Evolutionary conservation across 1,284 basidiomycete species (phyloP).

Genomic region (Cystobasidium slooffiae): DNA sequence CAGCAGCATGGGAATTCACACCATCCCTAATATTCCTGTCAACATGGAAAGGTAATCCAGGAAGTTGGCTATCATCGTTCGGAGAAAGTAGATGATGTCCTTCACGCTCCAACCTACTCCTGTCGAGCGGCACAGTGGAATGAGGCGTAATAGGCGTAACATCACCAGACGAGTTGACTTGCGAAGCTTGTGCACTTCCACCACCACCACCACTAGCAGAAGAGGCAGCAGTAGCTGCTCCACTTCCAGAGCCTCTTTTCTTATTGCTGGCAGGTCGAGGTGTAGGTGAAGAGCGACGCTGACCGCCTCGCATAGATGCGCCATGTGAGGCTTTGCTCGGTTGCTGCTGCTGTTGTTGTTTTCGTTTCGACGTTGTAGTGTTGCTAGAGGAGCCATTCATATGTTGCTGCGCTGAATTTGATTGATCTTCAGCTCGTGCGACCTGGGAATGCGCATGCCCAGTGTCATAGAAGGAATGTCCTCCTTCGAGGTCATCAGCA

Average conservation of each 20-base stretch:
- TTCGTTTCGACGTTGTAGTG: constrained; percentile 21
- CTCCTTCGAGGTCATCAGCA: constrained; percentile 22
- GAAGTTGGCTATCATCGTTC: constrained; percentile 34
- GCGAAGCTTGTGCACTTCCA: neutral
- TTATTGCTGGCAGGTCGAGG: constrained; percentile 41
- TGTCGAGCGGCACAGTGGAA: constrained; percentile 23
- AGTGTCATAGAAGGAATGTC: constrained; percentile 20
- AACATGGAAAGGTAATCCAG: constrained; percentile 41
- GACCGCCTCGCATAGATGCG: constrained; percentile 49
- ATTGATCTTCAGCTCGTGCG: constrained; percentile 35
- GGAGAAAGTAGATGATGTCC: constrained; percentile 10
- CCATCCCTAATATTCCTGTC: neutral
- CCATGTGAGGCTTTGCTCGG: constrained; percentile 18
- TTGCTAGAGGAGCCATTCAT: neutral
- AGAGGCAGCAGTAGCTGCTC: neutral
- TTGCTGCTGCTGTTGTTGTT: constrained; percentile 23
- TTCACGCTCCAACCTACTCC: constrained; percentile 19
- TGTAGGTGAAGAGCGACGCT: constrained; percentile 50
- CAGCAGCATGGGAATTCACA: neutral
- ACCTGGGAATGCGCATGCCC: constrained; percentile 3
- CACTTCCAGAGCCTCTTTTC: constrained; percentile 19
- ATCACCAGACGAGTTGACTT: constrained; percentile 24
- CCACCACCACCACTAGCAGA: neutral
- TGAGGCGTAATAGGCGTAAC: constrained; percentile 25
- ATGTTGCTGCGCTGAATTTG: neutral